These are phyloP conservation scores for Colletotrichum karsti DNA, from an alignment of 2,329 filamentous ascomycete species.

Conservation along the genomic window DNA sequence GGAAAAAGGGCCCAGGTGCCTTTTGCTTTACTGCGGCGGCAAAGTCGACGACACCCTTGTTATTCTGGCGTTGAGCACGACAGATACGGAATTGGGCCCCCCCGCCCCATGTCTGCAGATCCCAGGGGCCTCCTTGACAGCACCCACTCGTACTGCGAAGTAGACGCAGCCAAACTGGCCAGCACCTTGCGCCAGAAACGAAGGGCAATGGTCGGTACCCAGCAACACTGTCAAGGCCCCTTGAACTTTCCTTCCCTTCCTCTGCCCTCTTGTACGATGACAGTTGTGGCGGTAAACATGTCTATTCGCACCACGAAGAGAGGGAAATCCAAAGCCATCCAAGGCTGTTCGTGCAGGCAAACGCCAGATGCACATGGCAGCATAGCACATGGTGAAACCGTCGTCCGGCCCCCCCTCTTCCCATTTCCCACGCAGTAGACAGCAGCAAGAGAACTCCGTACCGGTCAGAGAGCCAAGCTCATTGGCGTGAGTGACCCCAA, in stretches of 20 bases:
- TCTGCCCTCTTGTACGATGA: background rate
- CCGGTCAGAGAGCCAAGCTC: conserved; percentile 22
- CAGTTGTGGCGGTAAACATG: background rate
- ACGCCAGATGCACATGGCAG: background rate
- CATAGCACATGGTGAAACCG: conserved; percentile 26
- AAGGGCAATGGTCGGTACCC: background rate
- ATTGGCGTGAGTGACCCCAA: conserved; percentile 20
- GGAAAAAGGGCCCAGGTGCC: background rate
- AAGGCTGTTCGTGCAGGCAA: background rate
- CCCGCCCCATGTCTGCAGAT: conserved; percentile 23
- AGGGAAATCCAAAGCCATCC: background rate
- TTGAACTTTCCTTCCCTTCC: background rate
- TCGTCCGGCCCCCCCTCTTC: background rate
- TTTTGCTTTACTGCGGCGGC: conserved; percentile 5
- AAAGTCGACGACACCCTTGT: conserved; percentile 22
- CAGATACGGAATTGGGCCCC: conserved; percentile 27
- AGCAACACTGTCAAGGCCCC: background rate
- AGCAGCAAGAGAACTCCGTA: conserved; percentile 5
- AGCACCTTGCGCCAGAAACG: background rate
- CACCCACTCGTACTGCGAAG: too few relatives aligned
- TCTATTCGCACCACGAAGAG: background rate
- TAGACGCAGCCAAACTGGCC: background rate
- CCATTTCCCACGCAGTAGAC: conserved; percentile 4
- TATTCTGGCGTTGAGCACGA: conserved; percentile 25
- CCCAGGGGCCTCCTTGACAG: conserved; percentile 22